Base-by-base conservation (phyloP, 176 grass and related monocot genomes). In the Saccharum officinarum region DNA sequence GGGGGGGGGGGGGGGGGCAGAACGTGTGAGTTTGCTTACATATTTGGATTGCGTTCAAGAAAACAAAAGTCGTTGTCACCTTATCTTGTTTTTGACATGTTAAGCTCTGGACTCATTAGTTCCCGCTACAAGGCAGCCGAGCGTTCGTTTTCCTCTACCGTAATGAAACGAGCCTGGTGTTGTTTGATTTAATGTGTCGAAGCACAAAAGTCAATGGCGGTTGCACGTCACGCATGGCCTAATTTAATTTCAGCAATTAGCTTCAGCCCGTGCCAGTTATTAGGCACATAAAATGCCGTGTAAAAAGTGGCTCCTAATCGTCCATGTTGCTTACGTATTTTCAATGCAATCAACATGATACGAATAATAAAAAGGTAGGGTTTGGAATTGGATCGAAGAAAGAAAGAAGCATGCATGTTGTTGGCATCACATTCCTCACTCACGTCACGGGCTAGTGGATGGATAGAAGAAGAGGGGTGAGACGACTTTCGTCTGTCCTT, bases 21-120 rank as follows among this genome's bases (percentile, higher is more conserved):
- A 47, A 47, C 13, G 45, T 47, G 45, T 50, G 47, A 17, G 46
- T 49, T 47, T 42, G 11, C 11, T 1, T 9, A 47, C 45, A 47
- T 45, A 45, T 45, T 45, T 45, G 42, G 2, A 15, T 15, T n/a
- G 11, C 0, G 47, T 20, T 7, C 17, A 8, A 20, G 50, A 20
- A 7, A 52, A 8, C 5, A 54, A 37, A 26, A 23, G 74, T 78
- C 59, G 38, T 61, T 34, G 28, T 66, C 67, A 18, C 25, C 60
- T 78, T 84, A 80, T 89, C 77, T 71, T 34, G 22, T 63, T 22
- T 71, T 46, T 57, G 57, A 61, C 55, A 33, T 33, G 18, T 63
- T 5, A 64, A 42, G 10, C 38, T 69, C 37, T 30, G 47, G 15
- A 50, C 47, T 18, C 5, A 18, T 52, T 52, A 52, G 49, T 52